Conservation (phyloP, 2,329 filamentous ascomycete species). For the Fusarium metavorans region DNA sequence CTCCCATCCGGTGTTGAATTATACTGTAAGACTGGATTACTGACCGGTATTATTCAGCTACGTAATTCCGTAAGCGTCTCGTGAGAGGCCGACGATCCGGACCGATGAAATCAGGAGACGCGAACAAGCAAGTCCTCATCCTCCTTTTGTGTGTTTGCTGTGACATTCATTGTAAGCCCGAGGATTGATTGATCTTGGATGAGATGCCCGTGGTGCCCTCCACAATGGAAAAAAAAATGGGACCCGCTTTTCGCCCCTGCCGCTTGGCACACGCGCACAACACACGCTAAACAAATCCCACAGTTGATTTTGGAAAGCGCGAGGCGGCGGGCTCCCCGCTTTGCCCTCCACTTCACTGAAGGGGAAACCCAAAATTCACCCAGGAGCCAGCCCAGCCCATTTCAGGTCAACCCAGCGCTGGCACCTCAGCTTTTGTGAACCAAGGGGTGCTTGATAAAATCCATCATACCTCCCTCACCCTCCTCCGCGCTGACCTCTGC, state of each 20-base stretch:
- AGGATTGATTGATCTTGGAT: background rate
- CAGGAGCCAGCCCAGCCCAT: background rate
- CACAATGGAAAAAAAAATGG: background rate
- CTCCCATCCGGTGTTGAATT: background rate
- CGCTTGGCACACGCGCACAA: conserved; percentile 23
- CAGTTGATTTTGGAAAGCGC: conserved; percentile 2
- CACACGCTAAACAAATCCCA: background rate
- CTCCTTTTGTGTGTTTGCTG: background rate
- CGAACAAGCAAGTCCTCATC: background rate
- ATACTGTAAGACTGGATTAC: background rate
- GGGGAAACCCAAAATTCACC: conserved; percentile 33
- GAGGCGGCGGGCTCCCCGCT: conserved; percentile 26
- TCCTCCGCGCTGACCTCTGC: background rate
- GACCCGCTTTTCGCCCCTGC: conserved; percentile 22
- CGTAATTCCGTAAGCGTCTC: background rate
- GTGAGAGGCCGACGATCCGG: background rate
- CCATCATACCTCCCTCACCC: conserved; percentile 29
- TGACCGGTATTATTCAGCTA: background rate
- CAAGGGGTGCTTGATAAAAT: conserved; percentile 10
- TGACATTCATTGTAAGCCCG: background rate
- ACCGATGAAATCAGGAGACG: background rate
- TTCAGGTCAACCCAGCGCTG: background rate
- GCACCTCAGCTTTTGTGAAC: background rate
- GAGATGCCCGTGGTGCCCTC: background rate
- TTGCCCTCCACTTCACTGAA: conserved; percentile 10